Percentiles rank a stretch among this genome's conserved stretches.
Evolutionary conservation across 2,329 filamentous ascomycete species (phyloP).

Genomic region (Epichloe scottii): DNA sequence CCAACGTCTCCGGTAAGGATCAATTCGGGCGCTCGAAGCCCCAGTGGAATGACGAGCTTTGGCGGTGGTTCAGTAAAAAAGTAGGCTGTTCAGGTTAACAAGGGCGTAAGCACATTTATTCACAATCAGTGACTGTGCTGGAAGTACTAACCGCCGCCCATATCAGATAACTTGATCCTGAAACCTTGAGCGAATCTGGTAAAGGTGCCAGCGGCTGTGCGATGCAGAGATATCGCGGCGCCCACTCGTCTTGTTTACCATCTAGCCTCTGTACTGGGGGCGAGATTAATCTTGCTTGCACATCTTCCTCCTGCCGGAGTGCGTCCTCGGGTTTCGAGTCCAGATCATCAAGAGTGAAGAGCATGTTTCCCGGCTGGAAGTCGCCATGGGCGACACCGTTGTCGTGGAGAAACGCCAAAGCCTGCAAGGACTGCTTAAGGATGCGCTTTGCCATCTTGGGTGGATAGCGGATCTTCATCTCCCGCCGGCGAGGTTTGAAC

Average conservation of each 20-base stretch:
- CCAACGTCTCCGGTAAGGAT: conserved; percentile 13
- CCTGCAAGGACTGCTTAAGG: conserved; percentile 25
- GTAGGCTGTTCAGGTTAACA: conserved; percentile 10
- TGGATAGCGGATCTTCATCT: conserved; percentile 23
- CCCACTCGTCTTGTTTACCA: conserved; percentile 17
- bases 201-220: conserved; percentile 14
- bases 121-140: neutral
- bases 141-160: conserved; percentile 17
- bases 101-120: neutral
- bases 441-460: conserved; percentile 27
- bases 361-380: conserved; percentile 25
- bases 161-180: conserved; percentile 18
- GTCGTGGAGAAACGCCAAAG: conserved; percentile 25
- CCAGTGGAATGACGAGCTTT: conserved; percentile 12
- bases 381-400: conserved; percentile 28
- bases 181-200: conserved; percentile 10
- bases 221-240: conserved; percentile 18
- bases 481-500: conserved; percentile 15
- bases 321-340: conserved; percentile 12
- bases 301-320: conserved; percentile 15
- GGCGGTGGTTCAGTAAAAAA: conserved; percentile 14
- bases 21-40: conserved; percentile 17
- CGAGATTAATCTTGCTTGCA: conserved; percentile 11
- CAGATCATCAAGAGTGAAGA: conserved; percentile 20
- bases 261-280: conserved; percentile 17